Percentiles rank a stretch among this genome's conserved stretches.
These are phyloP conservation scores for Russula abietina DNA, from an alignment of 768 basidiomycete genomes.

Conservation along the genomic window DNA sequence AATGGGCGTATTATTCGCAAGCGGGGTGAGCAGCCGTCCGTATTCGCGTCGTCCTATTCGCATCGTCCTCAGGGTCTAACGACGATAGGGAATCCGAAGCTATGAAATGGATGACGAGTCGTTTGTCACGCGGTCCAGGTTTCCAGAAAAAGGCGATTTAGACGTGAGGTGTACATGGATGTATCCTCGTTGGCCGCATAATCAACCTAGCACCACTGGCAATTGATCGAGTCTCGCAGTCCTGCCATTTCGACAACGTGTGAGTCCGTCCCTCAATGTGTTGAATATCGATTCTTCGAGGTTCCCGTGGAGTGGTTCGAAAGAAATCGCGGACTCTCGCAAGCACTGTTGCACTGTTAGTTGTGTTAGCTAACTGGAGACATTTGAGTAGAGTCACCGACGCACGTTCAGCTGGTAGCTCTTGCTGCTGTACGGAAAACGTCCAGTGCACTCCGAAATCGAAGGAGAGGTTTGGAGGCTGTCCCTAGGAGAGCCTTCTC, in stretches of 20 bases:
- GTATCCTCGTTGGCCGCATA: constrained; percentile 5
- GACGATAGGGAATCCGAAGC: not conserved
- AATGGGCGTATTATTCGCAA: not conserved
- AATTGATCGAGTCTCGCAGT: not conserved
- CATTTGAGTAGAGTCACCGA: no score
- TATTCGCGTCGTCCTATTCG: no score
- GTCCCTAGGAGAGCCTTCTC: constrained; percentile 6
- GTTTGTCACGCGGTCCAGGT: not conserved
- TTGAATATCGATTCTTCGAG: constrained; percentile 66
- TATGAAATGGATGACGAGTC: not conserved
- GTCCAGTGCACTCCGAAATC: constrained; percentile 27
- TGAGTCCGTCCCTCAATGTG: constrained; percentile 42
- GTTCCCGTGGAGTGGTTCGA: constrained; percentile 47
- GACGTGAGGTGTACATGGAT: constrained; percentile 21
- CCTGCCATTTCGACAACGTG: constrained; percentile 62
- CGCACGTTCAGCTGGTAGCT: constrained; percentile 25
- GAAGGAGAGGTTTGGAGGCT: constrained; percentile 15
- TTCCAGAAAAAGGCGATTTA: constrained; percentile 5
- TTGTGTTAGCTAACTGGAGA: not conserved
- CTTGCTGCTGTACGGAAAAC: constrained; percentile 23
- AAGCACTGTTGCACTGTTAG: constrained; percentile 48
- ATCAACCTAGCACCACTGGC: no score
- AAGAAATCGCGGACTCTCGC: constrained; percentile 62
- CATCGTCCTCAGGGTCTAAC: not conserved
- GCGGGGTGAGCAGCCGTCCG: not conserved